Evolutionary conservation across 352 stramenopile species (phyloP), one percentile per base, ranked within the genome.

Genomic region (Globisporangium mamillatum): DNA sequence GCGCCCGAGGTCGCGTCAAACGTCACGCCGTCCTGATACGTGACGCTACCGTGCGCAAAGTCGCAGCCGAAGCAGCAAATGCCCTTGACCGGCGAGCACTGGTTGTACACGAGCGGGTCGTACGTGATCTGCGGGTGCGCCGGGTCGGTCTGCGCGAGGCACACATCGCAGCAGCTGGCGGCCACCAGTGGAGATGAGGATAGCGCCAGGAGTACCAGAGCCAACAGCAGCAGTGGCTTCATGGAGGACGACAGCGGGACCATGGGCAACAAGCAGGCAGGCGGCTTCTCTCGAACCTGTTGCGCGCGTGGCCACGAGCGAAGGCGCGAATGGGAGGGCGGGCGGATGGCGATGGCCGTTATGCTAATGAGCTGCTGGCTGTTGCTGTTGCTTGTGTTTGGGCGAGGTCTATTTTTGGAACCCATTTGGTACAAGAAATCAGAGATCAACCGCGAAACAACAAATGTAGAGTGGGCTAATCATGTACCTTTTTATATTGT

Each of bases 21-120:
- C 32, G 36, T 76, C 25, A 84, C 72, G 34, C 79, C 79, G n/a
- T 73, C 71, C 52, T 73, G 54, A 66, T 74, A 87, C 12, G 57
- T 63, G 14, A 75, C 60, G 22, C 55, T 75, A 38, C 76, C 79
- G 53, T 87, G 75, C 4, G 61, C 38, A 46, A 84, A 84, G 29
- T 64, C 63, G 63, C 79, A 87, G 46, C 67, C 70, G 70, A 80
- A 87, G 75, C 79, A 87, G 73, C 79, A 87, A 66, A 87, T 84
- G 64, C 79, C 75, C 38, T 56, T 66, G 2, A 62, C 77, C 0
- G 54, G 61, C 52, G 69, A 78, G 77, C 79, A 87, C 56, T 87
- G 73, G 5, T 57, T 54, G 59, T 80, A 69, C 29, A 84, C 70
- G 29, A 84, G 50, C 60, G 79, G 75, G 61, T 87, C 77, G 73